Percentiles rank a stretch among this genome's conserved stretches.
phyloP scores from a whole-genome alignment of 371 early-diverging fungal genomes.

The Parasitella parasitica region DNA sequence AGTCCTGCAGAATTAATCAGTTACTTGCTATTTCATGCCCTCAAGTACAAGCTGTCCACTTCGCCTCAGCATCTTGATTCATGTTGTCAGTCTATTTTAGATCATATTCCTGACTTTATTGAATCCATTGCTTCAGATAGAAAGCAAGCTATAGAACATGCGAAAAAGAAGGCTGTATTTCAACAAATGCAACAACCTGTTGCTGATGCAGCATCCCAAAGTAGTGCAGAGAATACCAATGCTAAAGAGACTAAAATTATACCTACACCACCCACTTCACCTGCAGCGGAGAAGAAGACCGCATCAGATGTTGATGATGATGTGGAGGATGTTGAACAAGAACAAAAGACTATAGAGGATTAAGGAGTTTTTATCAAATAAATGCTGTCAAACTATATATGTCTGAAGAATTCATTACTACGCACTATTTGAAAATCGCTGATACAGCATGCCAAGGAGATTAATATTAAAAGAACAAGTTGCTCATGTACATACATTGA shows the following conservation, averaged over 20 bases:
- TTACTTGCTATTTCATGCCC: conserved; percentile 14
- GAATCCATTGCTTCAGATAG: conserved; percentile 13
- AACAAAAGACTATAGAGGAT: not conserved
- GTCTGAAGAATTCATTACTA: too few species aligned
- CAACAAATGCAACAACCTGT: not conserved
- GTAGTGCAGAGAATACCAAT: not conserved
- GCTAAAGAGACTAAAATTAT: not conserved
- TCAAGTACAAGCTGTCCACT: conserved; percentile 7
- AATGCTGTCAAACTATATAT: not conserved
- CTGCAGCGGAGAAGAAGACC: conserved; percentile 10
- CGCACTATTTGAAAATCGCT: not conserved
- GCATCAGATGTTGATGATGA: not conserved
- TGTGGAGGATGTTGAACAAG: not conserved
- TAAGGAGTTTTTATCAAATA: not conserved
- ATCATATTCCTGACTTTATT: conserved; percentile 14
- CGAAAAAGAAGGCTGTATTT: conserved; percentile 3
- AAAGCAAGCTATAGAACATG: conserved; percentile 23
- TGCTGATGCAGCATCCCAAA: not conserved
- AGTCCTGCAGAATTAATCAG: conserved; percentile 43
- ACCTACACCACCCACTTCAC: conserved; percentile 19
- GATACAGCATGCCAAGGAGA: not conserved
- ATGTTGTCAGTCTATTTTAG: conserved; percentile 12
- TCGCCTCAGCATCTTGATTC: not conserved
- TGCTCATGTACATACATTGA: not conserved
- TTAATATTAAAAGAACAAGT: not conserved